Conservation (phyloP, 1,139 yeast species). For the Saccharomyces pastorianus region DNA sequence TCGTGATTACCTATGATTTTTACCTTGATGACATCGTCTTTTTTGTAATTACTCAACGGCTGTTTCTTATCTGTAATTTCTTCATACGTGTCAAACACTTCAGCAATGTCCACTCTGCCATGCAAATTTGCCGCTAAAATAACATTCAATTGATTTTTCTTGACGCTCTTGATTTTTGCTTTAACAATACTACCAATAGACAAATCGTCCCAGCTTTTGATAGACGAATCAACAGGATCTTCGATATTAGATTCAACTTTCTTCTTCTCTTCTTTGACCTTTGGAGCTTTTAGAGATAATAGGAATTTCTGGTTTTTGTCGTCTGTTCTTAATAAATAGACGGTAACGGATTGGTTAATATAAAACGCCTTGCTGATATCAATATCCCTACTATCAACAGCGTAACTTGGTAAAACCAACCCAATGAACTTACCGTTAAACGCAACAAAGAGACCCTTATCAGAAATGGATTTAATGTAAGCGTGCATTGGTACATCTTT, state of each 20-base stretch:
- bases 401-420: slow-evolving; percentile 69
- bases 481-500: slow-evolving; percentile 47
- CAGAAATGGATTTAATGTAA: slow-evolving; percentile 67
- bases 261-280: slow-evolving; percentile 4
- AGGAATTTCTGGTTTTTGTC: slow-evolving; percentile 64
- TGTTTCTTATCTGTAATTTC: slow-evolving; percentile 51
- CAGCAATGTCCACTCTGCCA: slow-evolving; percentile 74
- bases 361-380: slow-evolving; percentile 52
- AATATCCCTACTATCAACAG: slow-evolving; percentile 47
- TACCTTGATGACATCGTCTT: slow-evolving; percentile 52
- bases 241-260: slow-evolving; percentile 18
- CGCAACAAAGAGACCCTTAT: slow-evolving; percentile 71
- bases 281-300: slow-evolving; percentile 44
- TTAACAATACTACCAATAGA: slow-evolving; percentile 54
- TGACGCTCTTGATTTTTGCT: slow-evolving; percentile 55
- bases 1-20: slow-evolving; percentile 75
- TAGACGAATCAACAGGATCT: slow-evolving; percentile 55
- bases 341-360: slow-evolving; percentile 58
- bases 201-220: slow-evolving; percentile 44
- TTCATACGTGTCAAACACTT: slow-evolving; percentile 48
- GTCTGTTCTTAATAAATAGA: slow-evolving; percentile 56
- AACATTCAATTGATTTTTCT: slow-evolving; percentile 69
- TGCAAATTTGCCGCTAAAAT: slow-evolving; percentile 69
- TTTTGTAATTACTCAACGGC: slow-evolving; percentile 55
- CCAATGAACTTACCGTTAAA: slow-evolving; percentile 81